A percentile compares a stretch with the other conserved stretches of the same genome.
Evolutionary conservation across 805 yeast species (phyloP).

Genomic region (Candida awuae): DNA sequence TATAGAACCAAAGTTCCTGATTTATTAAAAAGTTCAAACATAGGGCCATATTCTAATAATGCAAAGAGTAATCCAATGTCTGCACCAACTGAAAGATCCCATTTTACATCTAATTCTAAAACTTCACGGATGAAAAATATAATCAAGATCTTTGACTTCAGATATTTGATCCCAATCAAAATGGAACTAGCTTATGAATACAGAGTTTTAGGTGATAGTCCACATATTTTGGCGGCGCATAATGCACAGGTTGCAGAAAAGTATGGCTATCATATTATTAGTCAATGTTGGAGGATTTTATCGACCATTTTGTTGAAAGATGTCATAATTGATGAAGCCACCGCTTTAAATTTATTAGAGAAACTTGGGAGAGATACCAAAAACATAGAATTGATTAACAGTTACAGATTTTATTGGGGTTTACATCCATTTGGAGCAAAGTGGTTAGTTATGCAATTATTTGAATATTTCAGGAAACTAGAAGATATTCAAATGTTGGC

Average conservation of each 20-base stretch:
- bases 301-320: slow-evolving; percentile 40
- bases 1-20: slow-evolving; percentile 48
- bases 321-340: slow-evolving; percentile 21
- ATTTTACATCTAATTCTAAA: slow-evolving; percentile 21
- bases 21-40: slow-evolving; percentile 32
- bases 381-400: slow-evolving; percentile 12
- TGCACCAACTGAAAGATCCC: slow-evolving; percentile 31
- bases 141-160: slow-evolving; percentile 59
- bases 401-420: slow-evolving; percentile 58
- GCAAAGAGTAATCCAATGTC: slow-evolving; percentile 29
- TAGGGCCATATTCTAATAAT: slow-evolving; percentile 16
- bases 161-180: slow-evolving; percentile 66
- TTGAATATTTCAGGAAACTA: slow-evolving; percentile 52
- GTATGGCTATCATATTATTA: slow-evolving; percentile 52
- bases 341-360: slow-evolving; percentile 13
- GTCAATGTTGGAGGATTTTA: slow-evolving; percentile 68
- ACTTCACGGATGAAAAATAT: slow-evolving; percentile 35
- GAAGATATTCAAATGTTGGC: slow-evolving; percentile 86
- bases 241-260: slow-evolving; percentile 65
- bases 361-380: slow-evolving; percentile 14
- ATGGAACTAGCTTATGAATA: slow-evolving; percentile 63
- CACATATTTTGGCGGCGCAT: slow-evolving; percentile 56
- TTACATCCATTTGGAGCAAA: slow-evolving; percentile 66
- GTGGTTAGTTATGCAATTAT: slow-evolving; percentile 55
- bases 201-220: slow-evolving; percentile 52